phyloP scores from a whole-genome alignment of 371 early-diverging fungal species.

The Fennellomyces sp. region DNA sequence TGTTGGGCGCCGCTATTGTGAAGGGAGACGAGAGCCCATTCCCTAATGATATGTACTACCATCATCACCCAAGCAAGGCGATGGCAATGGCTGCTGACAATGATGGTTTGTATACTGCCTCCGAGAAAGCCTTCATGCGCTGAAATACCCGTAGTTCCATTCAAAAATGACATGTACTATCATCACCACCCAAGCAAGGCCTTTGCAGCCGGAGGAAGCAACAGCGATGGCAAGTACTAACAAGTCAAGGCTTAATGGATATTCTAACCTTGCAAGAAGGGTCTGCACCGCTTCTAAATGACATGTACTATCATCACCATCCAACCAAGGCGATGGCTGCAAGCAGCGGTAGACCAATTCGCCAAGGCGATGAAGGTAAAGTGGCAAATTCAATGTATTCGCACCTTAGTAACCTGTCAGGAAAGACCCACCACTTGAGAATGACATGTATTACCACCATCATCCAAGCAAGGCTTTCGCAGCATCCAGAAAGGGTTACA shows the following conservation, averaged over 20 bases:
- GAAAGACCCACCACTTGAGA: too few species aligned
- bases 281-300: too few species aligned
- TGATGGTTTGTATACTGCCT: background rate
- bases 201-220: slow-evolving; percentile 5
- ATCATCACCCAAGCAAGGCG: slow-evolving; percentile 25
- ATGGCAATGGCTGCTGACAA: slow-evolving; percentile 7
- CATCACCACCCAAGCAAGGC: slow-evolving; percentile 26
- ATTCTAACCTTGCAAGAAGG: too few species aligned
- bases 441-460: slow-evolving; percentile 25
- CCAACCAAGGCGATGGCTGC: slow-evolving; percentile 21
- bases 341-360: too few species aligned
- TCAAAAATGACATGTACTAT: slow-evolving; percentile 22
- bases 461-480: slow-evolving; percentile 25
- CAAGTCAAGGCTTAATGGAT: too few species aligned
- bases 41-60: slow-evolving; percentile 22
- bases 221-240: background rate
- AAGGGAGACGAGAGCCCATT: background rate
- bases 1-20: background rate
- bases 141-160: too few species aligned
- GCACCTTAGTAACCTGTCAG: too few species aligned
- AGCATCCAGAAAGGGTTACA: too few species aligned
- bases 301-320: slow-evolving; percentile 25
- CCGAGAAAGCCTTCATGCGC: too few species aligned
- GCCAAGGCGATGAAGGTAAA: too few species aligned
- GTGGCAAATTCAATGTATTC: too few species aligned